phyloP scores from a whole-genome alignment of 352 stramenopile genomes.

The Plasmopara halstedii region DNA sequence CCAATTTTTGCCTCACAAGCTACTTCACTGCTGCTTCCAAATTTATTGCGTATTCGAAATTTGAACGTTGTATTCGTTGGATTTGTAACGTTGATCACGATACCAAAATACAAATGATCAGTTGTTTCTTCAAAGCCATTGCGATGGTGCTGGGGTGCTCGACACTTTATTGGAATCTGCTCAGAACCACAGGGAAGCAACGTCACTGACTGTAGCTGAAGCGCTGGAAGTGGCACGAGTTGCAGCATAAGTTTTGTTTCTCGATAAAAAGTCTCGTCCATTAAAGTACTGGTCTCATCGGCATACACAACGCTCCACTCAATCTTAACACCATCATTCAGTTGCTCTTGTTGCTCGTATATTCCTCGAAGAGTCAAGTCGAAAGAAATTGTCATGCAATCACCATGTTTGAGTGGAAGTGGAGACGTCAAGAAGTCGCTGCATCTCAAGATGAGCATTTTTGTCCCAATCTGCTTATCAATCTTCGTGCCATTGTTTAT shows the following conservation, averaged over 20 bases:
- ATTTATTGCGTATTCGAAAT: constrained; percentile 25
- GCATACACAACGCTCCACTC: constrained; percentile 64
- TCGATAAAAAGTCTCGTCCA: constrained; percentile 33
- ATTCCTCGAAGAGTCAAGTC: constrained; percentile 23
- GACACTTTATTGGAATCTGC: constrained; percentile 1
- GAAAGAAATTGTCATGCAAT: constrained; percentile 31
- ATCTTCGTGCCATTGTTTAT: neutral
- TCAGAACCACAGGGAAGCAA: constrained; percentile 29
- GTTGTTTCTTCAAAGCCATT: constrained; percentile 15
- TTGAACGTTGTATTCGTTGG: constrained; percentile 64
- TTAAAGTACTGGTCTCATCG: constrained; percentile 8
- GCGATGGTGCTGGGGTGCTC: neutral
- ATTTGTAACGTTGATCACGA: constrained; percentile 54
- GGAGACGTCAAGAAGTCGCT: constrained; percentile 12
- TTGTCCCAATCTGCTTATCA: constrained; percentile 10
- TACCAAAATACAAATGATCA: constrained; percentile 41
- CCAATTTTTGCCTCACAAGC: constrained; percentile 36
- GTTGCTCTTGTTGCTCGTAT: constrained; percentile 5
- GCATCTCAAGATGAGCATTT: constrained; percentile 13
- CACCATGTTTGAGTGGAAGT: constrained; percentile 26
- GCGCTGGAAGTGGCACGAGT: constrained; percentile 43
- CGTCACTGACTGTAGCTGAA: constrained; percentile 31
- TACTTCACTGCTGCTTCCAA: constrained; percentile 5
- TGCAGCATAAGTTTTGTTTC: constrained; percentile 42
- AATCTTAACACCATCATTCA: constrained; percentile 36